phyloP scores from a whole-genome alignment of 352 stramenopile species.

The Thalassiosira ordinaria region DNA sequence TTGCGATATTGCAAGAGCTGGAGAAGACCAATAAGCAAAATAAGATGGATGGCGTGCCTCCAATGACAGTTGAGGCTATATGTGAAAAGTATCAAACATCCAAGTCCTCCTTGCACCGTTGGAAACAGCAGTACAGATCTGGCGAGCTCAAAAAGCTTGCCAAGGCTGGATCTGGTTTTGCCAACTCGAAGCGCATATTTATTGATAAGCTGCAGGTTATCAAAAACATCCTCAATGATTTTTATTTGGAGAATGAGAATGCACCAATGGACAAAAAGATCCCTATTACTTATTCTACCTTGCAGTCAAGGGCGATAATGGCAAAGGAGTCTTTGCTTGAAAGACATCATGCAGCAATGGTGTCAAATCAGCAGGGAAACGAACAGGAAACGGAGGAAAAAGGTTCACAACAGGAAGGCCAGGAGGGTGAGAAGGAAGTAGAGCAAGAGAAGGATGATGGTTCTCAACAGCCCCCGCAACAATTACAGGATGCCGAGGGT shows the following conservation, averaged over 20 bases:
- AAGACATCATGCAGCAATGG: conserved; percentile 10
- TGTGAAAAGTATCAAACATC: conserved; percentile 45
- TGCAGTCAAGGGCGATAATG: conserved; percentile 31
- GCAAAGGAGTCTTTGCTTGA: conserved; percentile 34
- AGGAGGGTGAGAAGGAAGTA: neutral
- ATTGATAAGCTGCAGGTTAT: conserved; percentile 31
- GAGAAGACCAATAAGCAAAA: conserved; percentile 21
- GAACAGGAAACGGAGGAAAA: too few relatives aligned
- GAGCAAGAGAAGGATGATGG: neutral
- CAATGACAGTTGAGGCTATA: conserved; percentile 36
- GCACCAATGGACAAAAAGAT: conserved; percentile 20
- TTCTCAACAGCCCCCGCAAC: too few relatives aligned
- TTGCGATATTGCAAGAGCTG: conserved; percentile 46
- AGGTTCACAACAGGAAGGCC: neutral
- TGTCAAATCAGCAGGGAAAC: too few relatives aligned
- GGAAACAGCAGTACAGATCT: conserved; percentile 31
- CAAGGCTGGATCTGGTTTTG: neutral
- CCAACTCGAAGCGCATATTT: conserved; percentile 42
- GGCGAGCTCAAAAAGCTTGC: conserved; percentile 26
- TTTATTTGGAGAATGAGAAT: conserved; percentile 29
- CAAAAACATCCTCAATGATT: conserved; percentile 35
- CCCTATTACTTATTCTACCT: conserved; percentile 10
- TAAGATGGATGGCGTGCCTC: neutral
- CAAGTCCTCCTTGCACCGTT: conserved; percentile 54
- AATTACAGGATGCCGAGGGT: neutral